phyloP scores from a whole-genome alignment of 2,329 filamentous ascomycete genomes.

The Neofusicoccum cordaticola region DNA sequence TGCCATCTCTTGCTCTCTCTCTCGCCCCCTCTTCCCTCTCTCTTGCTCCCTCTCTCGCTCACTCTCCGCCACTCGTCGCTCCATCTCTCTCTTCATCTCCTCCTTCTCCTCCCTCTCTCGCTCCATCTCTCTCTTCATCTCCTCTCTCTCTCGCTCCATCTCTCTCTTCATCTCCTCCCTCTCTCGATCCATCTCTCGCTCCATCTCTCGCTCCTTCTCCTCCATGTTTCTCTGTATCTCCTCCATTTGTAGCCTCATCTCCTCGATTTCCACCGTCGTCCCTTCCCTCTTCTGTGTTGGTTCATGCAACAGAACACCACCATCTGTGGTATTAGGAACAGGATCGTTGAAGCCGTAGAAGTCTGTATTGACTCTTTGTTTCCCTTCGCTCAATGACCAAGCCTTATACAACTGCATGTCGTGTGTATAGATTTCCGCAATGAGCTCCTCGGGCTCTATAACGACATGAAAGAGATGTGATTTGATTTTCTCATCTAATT shows the following conservation, averaged over 20 bases:
- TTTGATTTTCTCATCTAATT: too few relatives aligned
- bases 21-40: too few relatives aligned
- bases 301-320: neutral
- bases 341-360: neutral
- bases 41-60: too few relatives aligned
- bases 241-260: neutral
- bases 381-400: conserved; percentile 18
- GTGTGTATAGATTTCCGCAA: neutral
- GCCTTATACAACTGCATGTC: conserved; percentile 15
- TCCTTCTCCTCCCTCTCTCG: neutral
- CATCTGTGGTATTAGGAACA: neutral
- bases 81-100: too few relatives aligned
- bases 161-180: neutral
- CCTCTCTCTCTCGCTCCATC: too few relatives aligned
- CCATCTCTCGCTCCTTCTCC: neutral
- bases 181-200: neutral
- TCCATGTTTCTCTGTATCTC: neutral
- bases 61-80: too few relatives aligned
- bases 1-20: neutral
- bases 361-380: conserved; percentile 5
- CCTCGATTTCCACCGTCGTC: neutral
- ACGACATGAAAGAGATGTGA: too few relatives aligned
- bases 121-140: neutral
- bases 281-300: too few relatives aligned
- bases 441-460: too few relatives aligned